Conservation (phyloP, 768 basidiomycete species). For the Dioszegia hungarica region DNA sequence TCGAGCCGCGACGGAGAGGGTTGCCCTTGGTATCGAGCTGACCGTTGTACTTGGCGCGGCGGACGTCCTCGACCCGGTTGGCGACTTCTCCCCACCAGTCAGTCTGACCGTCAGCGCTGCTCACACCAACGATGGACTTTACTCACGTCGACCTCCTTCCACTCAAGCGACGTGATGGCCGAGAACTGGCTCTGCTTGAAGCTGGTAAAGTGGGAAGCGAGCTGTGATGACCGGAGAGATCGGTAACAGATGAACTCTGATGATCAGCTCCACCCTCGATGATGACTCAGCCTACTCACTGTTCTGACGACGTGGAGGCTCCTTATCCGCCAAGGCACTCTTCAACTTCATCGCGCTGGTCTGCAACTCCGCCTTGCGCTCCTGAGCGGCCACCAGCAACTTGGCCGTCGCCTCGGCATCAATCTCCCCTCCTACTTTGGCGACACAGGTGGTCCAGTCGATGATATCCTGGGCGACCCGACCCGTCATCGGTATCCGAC, state of each 20-base stretch:
- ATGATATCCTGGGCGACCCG: background rate
- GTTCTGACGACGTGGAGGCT: slow-evolving; percentile 2
- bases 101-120: background rate
- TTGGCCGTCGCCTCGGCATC: background rate
- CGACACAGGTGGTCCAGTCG: background rate
- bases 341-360: background rate
- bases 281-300: slow-evolving; percentile 1
- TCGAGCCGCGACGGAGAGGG: background rate
- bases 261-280: background rate
- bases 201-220: background rate
- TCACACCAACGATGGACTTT: background rate
- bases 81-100: slow-evolving; percentile 6
- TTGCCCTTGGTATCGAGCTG: slow-evolving; percentile 1
- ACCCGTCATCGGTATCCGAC: background rate
- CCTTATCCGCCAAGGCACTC: background rate
- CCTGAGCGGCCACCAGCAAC: background rate
- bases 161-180: slow-evolving; percentile 1
- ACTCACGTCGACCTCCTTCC: slow-evolving; percentile 7
- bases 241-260: slow-evolving; percentile 7
- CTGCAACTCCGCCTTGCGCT: slow-evolving; percentile 3
- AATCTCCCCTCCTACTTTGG: background rate
- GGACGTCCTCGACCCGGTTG: slow-evolving; percentile 1
- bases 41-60: background rate
- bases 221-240: background rate
- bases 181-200: slow-evolving; percentile 10